Evolutionary conservation across 2,329 filamentous ascomycete species (phyloP).

Genomic region (Penicillium sp.): DNA sequence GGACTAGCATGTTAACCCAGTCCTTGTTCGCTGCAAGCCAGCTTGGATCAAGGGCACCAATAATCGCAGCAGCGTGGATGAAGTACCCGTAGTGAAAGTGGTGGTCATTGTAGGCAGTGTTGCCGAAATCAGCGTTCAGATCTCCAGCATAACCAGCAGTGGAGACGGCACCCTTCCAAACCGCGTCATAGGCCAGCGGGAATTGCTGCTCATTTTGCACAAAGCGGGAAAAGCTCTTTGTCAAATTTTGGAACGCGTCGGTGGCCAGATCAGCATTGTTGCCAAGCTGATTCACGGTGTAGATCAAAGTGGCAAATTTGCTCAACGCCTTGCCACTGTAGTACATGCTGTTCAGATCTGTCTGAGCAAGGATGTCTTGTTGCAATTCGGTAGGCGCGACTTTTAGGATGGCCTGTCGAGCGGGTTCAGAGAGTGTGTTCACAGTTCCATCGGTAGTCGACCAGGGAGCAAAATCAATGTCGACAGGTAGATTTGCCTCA

Average conservation of each 20-base stretch:
- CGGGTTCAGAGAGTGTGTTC: slow-evolving; percentile 44
- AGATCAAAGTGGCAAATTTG: slow-evolving; percentile 72
- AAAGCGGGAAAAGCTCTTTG: slow-evolving; percentile 67
- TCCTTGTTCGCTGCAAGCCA: slow-evolving; percentile 75
- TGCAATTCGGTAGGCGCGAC: slow-evolving; percentile 71
- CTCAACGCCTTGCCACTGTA: slow-evolving; percentile 83
- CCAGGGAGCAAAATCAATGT: slow-evolving; percentile 81
- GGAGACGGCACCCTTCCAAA: slow-evolving; percentile 80
- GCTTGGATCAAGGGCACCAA: slow-evolving; percentile 71
- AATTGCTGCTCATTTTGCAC: slow-evolving; percentile 66
- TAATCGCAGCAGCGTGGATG: slow-evolving; percentile 79
- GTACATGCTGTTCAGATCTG: slow-evolving; percentile 84
- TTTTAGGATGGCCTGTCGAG: slow-evolving; percentile 59
- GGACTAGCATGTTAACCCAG: slow-evolving; percentile 80
- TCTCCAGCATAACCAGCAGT: slow-evolving; percentile 70
- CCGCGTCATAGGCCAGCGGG: slow-evolving; percentile 56
- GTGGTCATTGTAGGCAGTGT: slow-evolving; percentile 70
- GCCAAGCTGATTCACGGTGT: slow-evolving; percentile 64
- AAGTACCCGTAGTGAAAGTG: slow-evolving; percentile 78
- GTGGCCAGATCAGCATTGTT: slow-evolving; percentile 59
- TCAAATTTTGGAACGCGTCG: slow-evolving; percentile 61
- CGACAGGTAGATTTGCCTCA: slow-evolving; percentile 69
- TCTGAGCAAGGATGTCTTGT: slow-evolving; percentile 72
- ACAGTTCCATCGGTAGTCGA: slow-evolving; percentile 49
- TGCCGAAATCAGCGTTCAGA: slow-evolving; percentile 78